A percentile compares a stretch with the other conserved stretches of the same genome.
Evolutionary conservation across 2,329 filamentous ascomycete species (phyloP).

Genomic region (Phoma sp.): DNA sequence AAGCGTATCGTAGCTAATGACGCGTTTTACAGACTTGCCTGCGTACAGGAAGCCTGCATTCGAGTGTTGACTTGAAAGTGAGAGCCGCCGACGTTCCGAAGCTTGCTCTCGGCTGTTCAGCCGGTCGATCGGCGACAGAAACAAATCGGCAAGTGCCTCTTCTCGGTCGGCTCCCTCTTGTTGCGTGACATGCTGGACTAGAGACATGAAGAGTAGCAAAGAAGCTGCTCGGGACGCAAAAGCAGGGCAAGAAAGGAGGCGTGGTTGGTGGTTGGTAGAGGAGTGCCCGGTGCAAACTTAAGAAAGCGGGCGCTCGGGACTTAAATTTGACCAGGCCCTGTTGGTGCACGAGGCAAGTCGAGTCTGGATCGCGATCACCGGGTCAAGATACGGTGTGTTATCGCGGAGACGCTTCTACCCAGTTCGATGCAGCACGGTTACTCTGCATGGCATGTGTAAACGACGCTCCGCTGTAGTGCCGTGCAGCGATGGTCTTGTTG

Average conservation of each 20-base stretch:
- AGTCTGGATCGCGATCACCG: conserved; percentile 14
- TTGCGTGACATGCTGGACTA: conserved; percentile 59
- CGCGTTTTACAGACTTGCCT: conserved; percentile 45
- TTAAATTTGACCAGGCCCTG: conserved; percentile 14
- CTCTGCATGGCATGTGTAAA: conserved; percentile 8
- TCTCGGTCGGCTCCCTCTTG: conserved; percentile 58
- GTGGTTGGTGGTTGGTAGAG: conserved; percentile 10
- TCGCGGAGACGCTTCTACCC: conserved; percentile 9
- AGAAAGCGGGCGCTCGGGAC: conserved; percentile 12
- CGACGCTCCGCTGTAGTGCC: conserved; percentile 4
- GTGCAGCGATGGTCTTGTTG: not conserved
- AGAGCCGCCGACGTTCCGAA: conserved; percentile 39
- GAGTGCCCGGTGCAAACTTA: conserved; percentile 1
- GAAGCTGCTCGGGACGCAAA: conserved; percentile 12
- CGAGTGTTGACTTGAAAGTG: conserved; percentile 38
- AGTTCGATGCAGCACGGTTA: not conserved
- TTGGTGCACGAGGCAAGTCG: conserved; percentile 14
- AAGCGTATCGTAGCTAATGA: conserved; percentile 58
- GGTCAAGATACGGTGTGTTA: conserved; percentile 11
- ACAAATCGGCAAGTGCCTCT: conserved; percentile 46
- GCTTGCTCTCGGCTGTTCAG: conserved; percentile 35
- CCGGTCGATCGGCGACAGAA: conserved; percentile 44
- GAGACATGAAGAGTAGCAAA: conserved; percentile 52
- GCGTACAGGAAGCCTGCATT: conserved; percentile 27
- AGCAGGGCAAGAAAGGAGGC: conserved; percentile 16